Percentiles rank a stretch among this genome's conserved stretches.
Evolutionary conservation across 805 yeast species (phyloP).

Genomic region (Candida multigemmis): DNA sequence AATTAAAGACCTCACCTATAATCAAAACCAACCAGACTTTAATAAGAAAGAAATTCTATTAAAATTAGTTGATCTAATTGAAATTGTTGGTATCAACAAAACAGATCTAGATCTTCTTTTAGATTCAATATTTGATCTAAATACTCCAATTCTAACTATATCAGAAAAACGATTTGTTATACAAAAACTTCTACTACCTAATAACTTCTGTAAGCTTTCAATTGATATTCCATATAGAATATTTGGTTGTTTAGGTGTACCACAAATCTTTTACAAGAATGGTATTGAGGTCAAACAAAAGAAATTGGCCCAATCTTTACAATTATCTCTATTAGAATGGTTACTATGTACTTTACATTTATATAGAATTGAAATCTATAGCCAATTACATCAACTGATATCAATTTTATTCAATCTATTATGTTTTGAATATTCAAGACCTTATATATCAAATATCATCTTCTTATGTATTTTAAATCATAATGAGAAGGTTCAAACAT

Average conservation of each 20-base stretch:
- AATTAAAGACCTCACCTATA: too few relatives aligned
- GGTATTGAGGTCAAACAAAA: slow-evolving; percentile 7
- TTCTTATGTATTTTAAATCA: slow-evolving; percentile 9
- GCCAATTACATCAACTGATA: slow-evolving; percentile 5
- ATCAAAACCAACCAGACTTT: too few relatives aligned
- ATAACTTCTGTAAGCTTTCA: slow-evolving; percentile 4
- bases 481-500: slow-evolving; percentile 5
- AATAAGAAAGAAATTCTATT: slow-evolving; percentile 1
- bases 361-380: slow-evolving; percentile 7
- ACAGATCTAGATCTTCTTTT: slow-evolving; percentile 3
- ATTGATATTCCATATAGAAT: slow-evolving; percentile 2
- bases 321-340: slow-evolving; percentile 14
- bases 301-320: slow-evolving; percentile 7
- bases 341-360: slow-evolving; percentile 8
- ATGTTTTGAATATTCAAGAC: slow-evolving; percentile 16
- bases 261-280: slow-evolving; percentile 8
- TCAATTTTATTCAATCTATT: slow-evolving; percentile 12
- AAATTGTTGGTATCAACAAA: slow-evolving; percentile 5
- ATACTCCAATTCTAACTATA: slow-evolving; percentile 1
- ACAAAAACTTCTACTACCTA: slow-evolving; percentile 4
- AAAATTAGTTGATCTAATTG: slow-evolving; percentile 1
- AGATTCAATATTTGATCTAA: slow-evolving; percentile 5
- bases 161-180: slow-evolving; percentile 7
- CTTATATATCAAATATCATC: slow-evolving; percentile 11
- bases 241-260: slow-evolving; percentile 6